Conservation (phyloP, 768 basidiomycete genomes). For the Chalciporus piperatus region DNA sequence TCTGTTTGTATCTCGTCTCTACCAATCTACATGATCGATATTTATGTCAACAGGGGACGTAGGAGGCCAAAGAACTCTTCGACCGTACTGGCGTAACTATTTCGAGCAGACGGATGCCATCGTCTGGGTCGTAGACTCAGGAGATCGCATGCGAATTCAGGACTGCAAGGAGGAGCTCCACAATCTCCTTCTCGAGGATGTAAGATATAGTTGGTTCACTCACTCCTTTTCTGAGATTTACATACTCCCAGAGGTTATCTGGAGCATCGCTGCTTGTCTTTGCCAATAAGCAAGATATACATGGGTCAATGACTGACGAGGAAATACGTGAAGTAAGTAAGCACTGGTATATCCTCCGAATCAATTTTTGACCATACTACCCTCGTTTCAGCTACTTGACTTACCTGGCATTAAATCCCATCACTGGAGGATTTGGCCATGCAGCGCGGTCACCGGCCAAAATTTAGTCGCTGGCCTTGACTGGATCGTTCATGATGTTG, state of each 20-base stretch:
- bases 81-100: constrained; percentile 99
- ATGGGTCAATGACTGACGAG: constrained; percentile 73
- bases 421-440: constrained; percentile 85
- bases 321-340: constrained; percentile 88
- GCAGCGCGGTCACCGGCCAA: constrained; percentile 88
- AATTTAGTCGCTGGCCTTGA: constrained; percentile 84
- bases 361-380: constrained; percentile 6
- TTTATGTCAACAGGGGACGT: constrained; percentile 91
- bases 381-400: constrained; percentile 64
- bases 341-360: constrained; percentile 25
- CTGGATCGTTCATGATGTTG: constrained; percentile 91
- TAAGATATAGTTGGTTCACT: constrained; percentile 38
- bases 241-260: constrained; percentile 65
- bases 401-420: constrained; percentile 82
- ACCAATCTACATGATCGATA: constrained; percentile 60
- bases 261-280: constrained; percentile 96
- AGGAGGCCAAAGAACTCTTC: constrained; percentile 91
- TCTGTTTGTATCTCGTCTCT: constrained; percentile 32
- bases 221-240: constrained; percentile 17
- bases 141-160: constrained; percentile 83
- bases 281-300: constrained; percentile 97
- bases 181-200: constrained; percentile 87
- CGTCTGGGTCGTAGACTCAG: constrained; percentile 98
- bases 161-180: constrained; percentile 90
- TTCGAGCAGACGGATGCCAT: constrained; percentile 98